Percentiles rank a stretch among this genome's conserved stretches.
Evolutionary conservation across 345 rosid species (phyloP).

Genomic region (sweet orange (Citrus sinensis)): DNA sequence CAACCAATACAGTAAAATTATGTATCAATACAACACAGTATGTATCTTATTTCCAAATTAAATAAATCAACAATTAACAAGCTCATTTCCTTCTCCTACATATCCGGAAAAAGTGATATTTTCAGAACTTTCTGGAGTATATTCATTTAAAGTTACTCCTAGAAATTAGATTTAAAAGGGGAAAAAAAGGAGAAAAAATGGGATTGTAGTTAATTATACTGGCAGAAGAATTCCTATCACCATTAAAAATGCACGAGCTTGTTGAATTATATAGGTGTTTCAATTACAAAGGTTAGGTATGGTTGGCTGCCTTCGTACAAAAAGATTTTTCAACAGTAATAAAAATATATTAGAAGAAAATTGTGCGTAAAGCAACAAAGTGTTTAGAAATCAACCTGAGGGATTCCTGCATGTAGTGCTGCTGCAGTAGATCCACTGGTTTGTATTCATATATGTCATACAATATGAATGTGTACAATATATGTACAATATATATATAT

Average conservation of each 20-base stretch:
- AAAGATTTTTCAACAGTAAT: background rate
- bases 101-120: background rate
- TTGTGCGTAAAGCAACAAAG: background rate
- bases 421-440: constrained; percentile 88
- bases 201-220: background rate
- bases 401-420: constrained; percentile 73
- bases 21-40: background rate
- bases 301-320: background rate
- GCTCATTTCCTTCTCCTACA: background rate
- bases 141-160: background rate
- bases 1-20: background rate
- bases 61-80: background rate
- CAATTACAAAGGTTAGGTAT: background rate
- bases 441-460: background rate
- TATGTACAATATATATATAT: too few relatives aligned
- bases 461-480: too few relatives aligned
- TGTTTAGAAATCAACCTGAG: constrained; percentile 53
- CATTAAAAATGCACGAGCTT: background rate
- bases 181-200: background rate
- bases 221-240: background rate
- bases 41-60: background rate
- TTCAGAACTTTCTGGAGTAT: background rate
- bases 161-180: background rate
- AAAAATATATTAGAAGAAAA: background rate
- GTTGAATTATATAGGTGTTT: background rate